Conservation (phyloP, 2,329 filamentous ascomycete species). For the Diaporthe nobilis region DNA sequence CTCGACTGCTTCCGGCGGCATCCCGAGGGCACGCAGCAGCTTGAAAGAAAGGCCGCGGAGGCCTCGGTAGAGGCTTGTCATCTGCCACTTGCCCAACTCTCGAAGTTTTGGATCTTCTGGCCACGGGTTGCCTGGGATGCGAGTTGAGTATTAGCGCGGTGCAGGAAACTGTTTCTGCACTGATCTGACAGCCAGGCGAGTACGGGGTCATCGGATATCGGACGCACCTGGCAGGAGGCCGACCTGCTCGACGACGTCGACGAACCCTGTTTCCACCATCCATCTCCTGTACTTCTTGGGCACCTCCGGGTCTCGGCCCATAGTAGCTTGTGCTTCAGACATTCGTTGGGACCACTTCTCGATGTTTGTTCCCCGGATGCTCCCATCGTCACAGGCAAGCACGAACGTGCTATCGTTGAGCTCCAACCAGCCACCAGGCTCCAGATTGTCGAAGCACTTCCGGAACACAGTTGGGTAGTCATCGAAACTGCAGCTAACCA, state of each 20-base stretch:
- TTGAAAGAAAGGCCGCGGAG: neutral
- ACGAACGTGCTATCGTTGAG: slow-evolving; percentile 4
- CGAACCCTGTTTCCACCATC: neutral
- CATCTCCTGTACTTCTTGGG: neutral
- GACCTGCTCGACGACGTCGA: slow-evolving; percentile 18
- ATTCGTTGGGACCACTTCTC: slow-evolving; percentile 2
- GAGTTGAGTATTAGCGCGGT: neutral
- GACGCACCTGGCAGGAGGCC: slow-evolving; percentile 9
- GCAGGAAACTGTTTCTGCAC: neutral
- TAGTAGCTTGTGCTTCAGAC: neutral
- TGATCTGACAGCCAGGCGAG: neutral
- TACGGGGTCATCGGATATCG: neutral
- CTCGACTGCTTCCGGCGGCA: neutral
- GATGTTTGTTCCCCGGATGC: neutral
- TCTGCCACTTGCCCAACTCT: slow-evolving; percentile 4
- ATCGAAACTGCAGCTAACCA: neutral
- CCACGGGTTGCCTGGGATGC: neutral
- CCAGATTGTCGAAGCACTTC: slow-evolving; percentile 5
- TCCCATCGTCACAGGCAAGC: neutral
- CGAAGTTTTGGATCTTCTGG: neutral
- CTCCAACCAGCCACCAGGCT: slow-evolving; percentile 12
- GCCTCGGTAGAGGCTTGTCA: slow-evolving; percentile 2
- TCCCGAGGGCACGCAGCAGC: neutral
- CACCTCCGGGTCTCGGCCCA: neutral
- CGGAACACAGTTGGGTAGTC: neutral